Evolutionary conservation across 208 protist genomes (phyloP), one percentile per base, ranked within the genome.

Genomic region (Leishmania major): DNA sequence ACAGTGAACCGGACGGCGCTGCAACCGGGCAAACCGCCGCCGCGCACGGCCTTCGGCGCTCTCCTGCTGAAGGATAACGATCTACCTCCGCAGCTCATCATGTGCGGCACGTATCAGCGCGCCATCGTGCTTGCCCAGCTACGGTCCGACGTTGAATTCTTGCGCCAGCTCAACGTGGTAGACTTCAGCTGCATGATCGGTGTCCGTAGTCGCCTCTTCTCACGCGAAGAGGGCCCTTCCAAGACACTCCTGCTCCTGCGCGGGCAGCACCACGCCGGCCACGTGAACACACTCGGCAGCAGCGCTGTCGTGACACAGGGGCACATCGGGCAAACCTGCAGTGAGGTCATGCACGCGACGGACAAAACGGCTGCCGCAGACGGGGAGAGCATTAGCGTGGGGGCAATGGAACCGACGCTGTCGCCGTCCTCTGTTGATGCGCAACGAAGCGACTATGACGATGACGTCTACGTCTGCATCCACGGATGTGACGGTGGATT

Each of bases 181-280:
- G 97, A 98, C 88, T 99, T 98, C 90, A 97, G 93, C 82, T 95
- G 96, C 60, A 85, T 99, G 87, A 93, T 98, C 64, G 97, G 97
- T 37, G 88, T 99, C 53, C 97, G 96, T 74, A 94, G 90, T 69
- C 93, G 93, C 15, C 86, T 96, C 78, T 93, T 95, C 81, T 86
- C 90, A 5, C 71, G 86, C 11, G 85, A 93, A 47, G 89, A 97
- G 51, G 88, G 90, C 1, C 90, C 92, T 11, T 93, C 92, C 4
- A 88, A 88, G 71, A 96, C 90, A 13, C 87, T 93, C 35, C 55
- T 96, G 37, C 79, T 90, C 57, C 79, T 80, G 43, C 79, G 86
- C 6, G 62, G 78, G 19, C 80, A 85, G 77, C 57, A 69, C 75
- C 25, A 60, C 51, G 71, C 71, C 70, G 53, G 70, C 25, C 57